Conservation (phyloP, 2,329 filamentous ascomycete species). For the Epicoccum nigrum region DNA sequence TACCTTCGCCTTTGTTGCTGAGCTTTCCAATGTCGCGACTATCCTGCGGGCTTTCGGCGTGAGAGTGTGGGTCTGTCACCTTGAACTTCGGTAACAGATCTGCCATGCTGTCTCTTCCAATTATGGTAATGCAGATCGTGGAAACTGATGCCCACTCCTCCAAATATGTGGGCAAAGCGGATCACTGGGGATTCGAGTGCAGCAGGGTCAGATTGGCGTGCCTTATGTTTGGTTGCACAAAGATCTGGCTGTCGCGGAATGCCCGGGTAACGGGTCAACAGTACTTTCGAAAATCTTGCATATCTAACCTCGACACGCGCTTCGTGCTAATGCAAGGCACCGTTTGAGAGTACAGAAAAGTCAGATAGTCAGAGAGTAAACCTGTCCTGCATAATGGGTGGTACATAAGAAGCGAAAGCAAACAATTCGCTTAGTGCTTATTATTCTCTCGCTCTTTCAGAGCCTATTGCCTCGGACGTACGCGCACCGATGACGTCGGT, state of each 20-base stretch:
- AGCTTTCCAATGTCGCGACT: slow-evolving; percentile 34
- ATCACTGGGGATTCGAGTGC: neutral
- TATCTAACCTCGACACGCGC: neutral
- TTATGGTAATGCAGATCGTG: slow-evolving; percentile 14
- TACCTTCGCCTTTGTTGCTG: slow-evolving; percentile 35
- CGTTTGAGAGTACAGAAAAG: neutral
- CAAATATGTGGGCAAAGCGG: neutral
- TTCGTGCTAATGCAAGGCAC: neutral
- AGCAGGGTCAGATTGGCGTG: neutral
- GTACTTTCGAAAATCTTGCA: slow-evolving; percentile 11
- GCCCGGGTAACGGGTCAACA: slow-evolving; percentile 17
- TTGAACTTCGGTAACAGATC: slow-evolving; percentile 52
- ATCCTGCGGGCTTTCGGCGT: slow-evolving; percentile 35
- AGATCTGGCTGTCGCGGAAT: slow-evolving; percentile 12
- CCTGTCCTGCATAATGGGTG: neutral
- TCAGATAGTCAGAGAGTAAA: too few species aligned
- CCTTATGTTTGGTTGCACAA: slow-evolving; percentile 4
- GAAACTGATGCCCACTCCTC: neutral
- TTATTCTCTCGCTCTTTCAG: slow-evolving; percentile 5
- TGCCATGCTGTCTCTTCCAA: slow-evolving; percentile 41
- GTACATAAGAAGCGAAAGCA: slow-evolving; percentile 1
- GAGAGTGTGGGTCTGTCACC: slow-evolving; percentile 51
- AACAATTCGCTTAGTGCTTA: slow-evolving; percentile 9
- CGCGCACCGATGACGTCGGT: slow-evolving; percentile 10
- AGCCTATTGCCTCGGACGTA: slow-evolving; percentile 5